Base-by-base conservation (phyloP, 805 yeast genomes). In the Suhomyces emberorum region DNA sequence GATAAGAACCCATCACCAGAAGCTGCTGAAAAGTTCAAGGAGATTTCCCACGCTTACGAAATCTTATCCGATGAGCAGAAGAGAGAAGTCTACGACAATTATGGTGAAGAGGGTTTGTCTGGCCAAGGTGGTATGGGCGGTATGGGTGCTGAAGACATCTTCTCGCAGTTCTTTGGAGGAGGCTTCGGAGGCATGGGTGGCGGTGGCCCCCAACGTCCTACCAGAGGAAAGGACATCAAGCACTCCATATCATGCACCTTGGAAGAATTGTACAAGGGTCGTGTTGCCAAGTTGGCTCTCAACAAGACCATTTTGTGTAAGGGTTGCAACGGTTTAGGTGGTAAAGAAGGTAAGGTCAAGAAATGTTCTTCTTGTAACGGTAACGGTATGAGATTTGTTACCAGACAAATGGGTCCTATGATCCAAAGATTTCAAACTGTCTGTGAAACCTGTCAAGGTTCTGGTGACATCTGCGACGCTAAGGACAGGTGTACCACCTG, bases 401-500 rank as follows among this genome's bases (percentile, higher is more conserved):
- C 96, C 35, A 85, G 95, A 72, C 98, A 93, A 69, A 89, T 93
- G 96, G 99, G 99, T 52, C 96, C 96, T 49, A 88, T 93, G 89
- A 85, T 93, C 56, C 99, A 93, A 73, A 85, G 96, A 75, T 86
- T 86, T 79, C 98, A 93, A 72, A 80, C 95, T 30, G 81, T 79
- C 37, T 93, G 99, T 83, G 91, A 85, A 51, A 81, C 67, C 41
- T 93, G 99, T 80, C 69, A 79, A 48, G 98, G 98, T 59, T 74
- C 83, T 42, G 99, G 99, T 61, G 91, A 84, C 63, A 83, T 83
- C 47, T 77, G 88, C 57, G 80, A 83, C 61, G 75, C 89, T 36
- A 83, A 83, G 70, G 96, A 88, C 68, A 77, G 88, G 56, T 93
- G 99, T 79, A 77, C 77, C 52, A 56, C 65, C 18, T 93, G 99